Evolutionary conservation across 805 yeast species (phyloP), one percentile per base, ranked within the genome.

Genomic region (Nakazawaea holstii): DNA sequence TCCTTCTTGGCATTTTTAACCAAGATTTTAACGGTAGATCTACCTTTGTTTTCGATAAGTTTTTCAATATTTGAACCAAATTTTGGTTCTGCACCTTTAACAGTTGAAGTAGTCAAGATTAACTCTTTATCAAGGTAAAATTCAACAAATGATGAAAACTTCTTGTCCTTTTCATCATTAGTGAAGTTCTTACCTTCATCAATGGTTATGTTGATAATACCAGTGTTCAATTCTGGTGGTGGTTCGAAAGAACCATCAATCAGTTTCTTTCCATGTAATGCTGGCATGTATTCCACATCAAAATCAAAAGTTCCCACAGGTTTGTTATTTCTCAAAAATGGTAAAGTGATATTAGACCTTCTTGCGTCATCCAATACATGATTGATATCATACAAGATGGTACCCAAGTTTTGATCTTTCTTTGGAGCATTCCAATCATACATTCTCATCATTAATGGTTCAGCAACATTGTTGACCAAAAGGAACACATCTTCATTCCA

Each of bases 221-320:
- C 99, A 13, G 97, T 89, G 67, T 92, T 92, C 62, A 88, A 78
- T 54, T 89, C 97, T 39, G 96, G 96, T 40, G 95, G 87, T 41
- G 95, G 89, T 54, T 81, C 83, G 46, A 77, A 72, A 2, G 91
- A 83, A 43, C 97, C 97, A 64, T 89, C 96, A 3, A 87, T 83
- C 49, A 77, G 73, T 52, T 77, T 68, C 55, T 72, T 64, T 49
- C 79, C 72, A 66, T 79, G 72, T 51, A 89, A 67, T 11, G 94
- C 83, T 36, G 95, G 94, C 74, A 82, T 81, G 69, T 76, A 87
- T 53, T 80, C 79, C 55, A 87, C 72, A 52, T 87, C 90, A 61
- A 82, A 87, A 6, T 64, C 65, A 38, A 94, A 67, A 41, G 75
- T 73, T 54, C 98, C 99, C 30, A 88, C 84, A 6, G 84, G 84